Conservation (phyloP, 495 filamentous ascomycete genomes). For the Lasiosphaeris hirsuta region DNA sequence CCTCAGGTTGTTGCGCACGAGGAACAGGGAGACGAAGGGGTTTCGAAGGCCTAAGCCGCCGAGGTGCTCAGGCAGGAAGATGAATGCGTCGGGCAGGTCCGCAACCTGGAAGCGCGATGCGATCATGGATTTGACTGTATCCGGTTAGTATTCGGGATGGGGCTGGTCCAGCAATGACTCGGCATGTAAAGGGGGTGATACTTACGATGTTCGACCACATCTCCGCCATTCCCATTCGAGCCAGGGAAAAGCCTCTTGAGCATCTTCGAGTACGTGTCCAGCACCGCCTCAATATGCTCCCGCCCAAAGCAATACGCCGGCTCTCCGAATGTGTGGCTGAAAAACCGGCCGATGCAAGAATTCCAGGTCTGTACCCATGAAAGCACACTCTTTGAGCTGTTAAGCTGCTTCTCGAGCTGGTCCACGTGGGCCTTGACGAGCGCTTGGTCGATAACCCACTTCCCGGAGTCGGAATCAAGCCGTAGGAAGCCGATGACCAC, state of each 20-base stretch:
- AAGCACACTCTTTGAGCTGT: slow-evolving; percentile 52
- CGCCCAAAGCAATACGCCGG: slow-evolving; percentile 62
- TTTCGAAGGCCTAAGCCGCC: slow-evolving; percentile 56
- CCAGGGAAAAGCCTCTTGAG: slow-evolving; percentile 46
- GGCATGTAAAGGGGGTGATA: not conserved
- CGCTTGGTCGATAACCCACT: slow-evolving; percentile 59
- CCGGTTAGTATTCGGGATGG: not conserved
- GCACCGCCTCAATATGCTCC: slow-evolving; percentile 59
- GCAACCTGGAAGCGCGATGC: slow-evolving; percentile 50
- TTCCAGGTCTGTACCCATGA: slow-evolving; percentile 67
- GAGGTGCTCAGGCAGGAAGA: slow-evolving; percentile 54
- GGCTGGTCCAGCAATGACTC: too few species aligned
- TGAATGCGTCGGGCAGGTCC: slow-evolving; percentile 60
- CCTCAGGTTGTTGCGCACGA: slow-evolving; percentile 34
- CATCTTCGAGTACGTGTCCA: slow-evolving; percentile 57
- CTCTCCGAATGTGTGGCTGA: slow-evolving; percentile 63
- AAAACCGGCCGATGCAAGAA: slow-evolving; percentile 61
- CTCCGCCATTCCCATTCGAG: slow-evolving; percentile 18
- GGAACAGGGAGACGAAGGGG: slow-evolving; percentile 46
- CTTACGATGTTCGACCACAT: slow-evolving; percentile 34
- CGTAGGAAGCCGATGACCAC: slow-evolving; percentile 63
- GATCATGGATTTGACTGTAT: slow-evolving; percentile 48
- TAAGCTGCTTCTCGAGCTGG: slow-evolving; percentile 57
- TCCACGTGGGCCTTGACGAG: slow-evolving; percentile 60
- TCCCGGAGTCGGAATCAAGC: slow-evolving; percentile 51